Evolutionary conservation across 345 rosid genomes (phyloP), one percentile per base, ranked within the genome.

Genomic region (Pistacia vera): DNA sequence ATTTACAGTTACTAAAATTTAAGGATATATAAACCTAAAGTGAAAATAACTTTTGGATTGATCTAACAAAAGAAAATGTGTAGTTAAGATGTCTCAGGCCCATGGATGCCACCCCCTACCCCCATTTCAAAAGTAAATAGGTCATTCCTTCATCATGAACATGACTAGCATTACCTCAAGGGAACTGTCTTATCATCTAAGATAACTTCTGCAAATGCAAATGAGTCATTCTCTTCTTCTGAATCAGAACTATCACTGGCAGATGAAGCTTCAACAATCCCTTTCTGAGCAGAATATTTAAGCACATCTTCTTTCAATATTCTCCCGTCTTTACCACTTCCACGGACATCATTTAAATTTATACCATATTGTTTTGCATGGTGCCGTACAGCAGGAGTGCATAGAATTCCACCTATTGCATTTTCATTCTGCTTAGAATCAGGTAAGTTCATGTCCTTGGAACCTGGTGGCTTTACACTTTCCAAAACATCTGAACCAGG

Each of bases 271-370:
- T 67, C 77, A 49, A 76, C 62, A 13, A 73, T 77, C 65, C 87
- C 88, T 85, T 85, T 85, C 77, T 88, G 88, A 58, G 76, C 65
- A 78, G 90, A 82, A 71, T 81, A 87, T 67, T 75, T 86, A 60
- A 91, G 82, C 64, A 95, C 77, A 65, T 95, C 98, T 79, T 93
- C 99, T 84, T 89, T 95, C 69, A 87, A 79, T 65, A 95, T 88
- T 66, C 98, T 86, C 63, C 98, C 93, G 76, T 86, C 93, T 77
- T 78, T 85, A 61, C 98, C 97, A 81, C 86, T 87, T 79, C 96
- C 96, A 62, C 51, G 85, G 33, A 95, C 82, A 73, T 83, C 88
- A 78, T 86, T 79, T 61, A 93, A 82, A 70, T 85, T 81, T 73
- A 95, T 74, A 69, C 88, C 90, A 89, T 91, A 87, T 33, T 87